Base-by-base conservation (phyloP, 1,284 basidiomycete genomes). In the Tilletiopsis washingtonensis region DNA sequence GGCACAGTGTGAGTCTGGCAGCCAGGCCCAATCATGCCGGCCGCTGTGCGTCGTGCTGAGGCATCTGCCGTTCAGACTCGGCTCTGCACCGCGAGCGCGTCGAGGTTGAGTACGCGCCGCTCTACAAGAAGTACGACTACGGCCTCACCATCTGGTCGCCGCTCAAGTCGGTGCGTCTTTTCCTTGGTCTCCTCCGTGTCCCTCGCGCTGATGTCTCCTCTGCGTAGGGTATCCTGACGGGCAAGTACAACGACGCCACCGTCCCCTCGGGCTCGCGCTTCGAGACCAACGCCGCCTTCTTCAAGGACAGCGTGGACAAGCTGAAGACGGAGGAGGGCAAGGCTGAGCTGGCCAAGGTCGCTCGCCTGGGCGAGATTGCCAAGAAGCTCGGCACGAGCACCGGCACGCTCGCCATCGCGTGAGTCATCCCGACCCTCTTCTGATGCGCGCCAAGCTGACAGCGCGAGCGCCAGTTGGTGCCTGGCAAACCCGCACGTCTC, bases 71-170 rank as follows among this genome's bases (percentile, higher is more conserved):
- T n/a, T n/a, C n/a, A n/a, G n/a, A n/a, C 57, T 58, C 56, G 41
- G 81, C 84, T 79, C 79, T 86, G 71, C 79, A 82, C 62, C 82
- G 85, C 38, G 81, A 85, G 59, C 80, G 83, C n/a, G 82, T 86
- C 40, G 88, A 91, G 76, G 80, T 81, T 60, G 86, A 88, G 77
- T 89, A 87, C 71, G 79, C 61, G 47, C 74, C 56, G 19, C 41
- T 71, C 26, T 61, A 54, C 47, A 53, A 56, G 45, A 44, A 48
- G 39, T 59, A 51, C 40, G 44, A 20, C 26, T 60, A 48, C 27
- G 57, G 57, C 5, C 56, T 51, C n/a, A 64, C 62, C 20, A 55
- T 58, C n/a, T 89, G 80, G 75, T 85, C 83, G 14, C 80, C 84
- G 14, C 81, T 91, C 49, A 82, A 83, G 25, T 78, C n/a, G n/a